phyloP scores from a whole-genome alignment of 2,329 filamentous ascomycete genomes.

The Graphilbum sp. region DNA sequence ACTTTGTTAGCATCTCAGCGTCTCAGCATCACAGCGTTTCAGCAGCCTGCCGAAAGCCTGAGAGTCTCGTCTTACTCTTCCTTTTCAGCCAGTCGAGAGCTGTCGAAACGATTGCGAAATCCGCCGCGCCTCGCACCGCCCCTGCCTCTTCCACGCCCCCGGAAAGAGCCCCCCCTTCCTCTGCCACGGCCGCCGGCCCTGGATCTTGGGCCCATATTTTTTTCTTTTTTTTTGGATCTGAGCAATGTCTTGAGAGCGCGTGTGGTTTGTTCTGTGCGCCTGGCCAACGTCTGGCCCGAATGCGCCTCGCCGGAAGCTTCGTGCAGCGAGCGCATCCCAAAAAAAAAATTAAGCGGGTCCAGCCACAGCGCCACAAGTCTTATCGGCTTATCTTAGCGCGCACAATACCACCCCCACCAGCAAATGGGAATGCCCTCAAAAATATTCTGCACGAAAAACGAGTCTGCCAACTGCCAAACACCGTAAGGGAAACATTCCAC shows the following conservation, averaged over 20 bases:
- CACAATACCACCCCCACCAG: slow-evolving; percentile 24
- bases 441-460: slow-evolving; percentile 9
- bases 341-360: not conserved
- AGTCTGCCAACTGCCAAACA: not conserved
- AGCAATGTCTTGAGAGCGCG: not conserved
- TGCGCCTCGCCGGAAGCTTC: too few species aligned
- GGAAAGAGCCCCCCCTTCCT: not conserved
- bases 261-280: too few species aligned
- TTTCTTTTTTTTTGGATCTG: not conserved
- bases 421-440: slow-evolving; percentile 14
- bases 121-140: slow-evolving; percentile 17
- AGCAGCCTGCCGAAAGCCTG: too few species aligned
- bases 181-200: slow-evolving; percentile 11
- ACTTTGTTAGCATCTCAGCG: too few species aligned
- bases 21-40: too few species aligned
- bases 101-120: slow-evolving; percentile 27
- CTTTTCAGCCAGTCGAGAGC: slow-evolving; percentile 26
- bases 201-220: slow-evolving; percentile 19
- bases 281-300: too few species aligned
- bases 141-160: not conserved
- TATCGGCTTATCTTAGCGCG: slow-evolving; percentile 33
- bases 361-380: not conserved
- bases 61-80: slow-evolving; percentile 29
- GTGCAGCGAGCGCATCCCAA: not conserved
- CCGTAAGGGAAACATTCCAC: too few species aligned